phyloP scores from a whole-genome alignment of 1,284 basidiomycete genomes.

The Marasmius tenuissimus region DNA sequence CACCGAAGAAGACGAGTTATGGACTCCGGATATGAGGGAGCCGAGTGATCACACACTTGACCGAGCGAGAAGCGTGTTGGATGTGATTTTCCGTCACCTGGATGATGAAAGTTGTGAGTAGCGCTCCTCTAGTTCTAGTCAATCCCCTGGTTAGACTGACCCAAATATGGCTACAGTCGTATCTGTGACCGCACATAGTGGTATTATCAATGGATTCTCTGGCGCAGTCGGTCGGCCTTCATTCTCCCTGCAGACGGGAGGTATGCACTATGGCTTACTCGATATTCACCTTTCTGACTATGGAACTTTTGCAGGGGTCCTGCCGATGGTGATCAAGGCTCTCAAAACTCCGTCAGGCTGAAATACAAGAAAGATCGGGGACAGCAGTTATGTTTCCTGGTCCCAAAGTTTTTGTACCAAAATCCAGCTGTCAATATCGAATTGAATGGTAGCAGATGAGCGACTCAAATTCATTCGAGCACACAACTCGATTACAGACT shows the following conservation, averaged over 20 bases:
- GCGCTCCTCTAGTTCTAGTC: no score
- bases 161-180: conserved; percentile 40
- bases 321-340: conserved; percentile 28
- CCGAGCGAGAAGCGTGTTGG: conserved; percentile 58
- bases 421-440: no score
- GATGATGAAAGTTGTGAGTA: conserved; percentile 52
- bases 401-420: no score
- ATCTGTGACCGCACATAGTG: conserved; percentile 65
- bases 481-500: no score
- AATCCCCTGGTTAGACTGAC: background rate
- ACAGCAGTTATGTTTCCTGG: no score
- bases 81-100: conserved; percentile 52
- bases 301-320: conserved; percentile 21
- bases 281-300: background rate
- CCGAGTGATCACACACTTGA: conserved; percentile 51
- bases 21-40: conserved; percentile 69
- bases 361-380: no score
- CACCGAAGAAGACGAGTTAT: conserved; percentile 71
- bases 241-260: conserved; percentile 60
- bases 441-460: no score
- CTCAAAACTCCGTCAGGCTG: no score
- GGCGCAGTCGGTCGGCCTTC: conserved; percentile 38
- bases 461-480: no score
- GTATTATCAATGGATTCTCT: conserved; percentile 57
- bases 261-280: conserved; percentile 30